Evolutionary conservation across 129 eudicot genomes (phyloP).

Genomic region (Calendula officinalis): DNA sequence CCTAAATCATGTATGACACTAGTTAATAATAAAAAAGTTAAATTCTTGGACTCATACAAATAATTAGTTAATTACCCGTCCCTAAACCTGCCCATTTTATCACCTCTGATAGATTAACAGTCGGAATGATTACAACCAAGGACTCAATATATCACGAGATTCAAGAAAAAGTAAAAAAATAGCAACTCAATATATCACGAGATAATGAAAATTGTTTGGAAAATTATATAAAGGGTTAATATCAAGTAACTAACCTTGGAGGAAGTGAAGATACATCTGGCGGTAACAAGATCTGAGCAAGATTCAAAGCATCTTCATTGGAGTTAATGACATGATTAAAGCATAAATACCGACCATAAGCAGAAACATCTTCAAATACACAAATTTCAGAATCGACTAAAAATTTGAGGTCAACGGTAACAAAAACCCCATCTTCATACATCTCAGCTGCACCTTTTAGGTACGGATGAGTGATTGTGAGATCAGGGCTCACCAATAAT

Average conservation of each 20-base stretch:
- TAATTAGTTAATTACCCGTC: too few species aligned
- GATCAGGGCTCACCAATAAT: conserved; percentile 49
- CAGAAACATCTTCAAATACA: conserved; percentile 73
- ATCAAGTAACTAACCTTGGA: conserved; percentile 40
- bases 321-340: conserved; percentile 67
- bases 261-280: conserved; percentile 45
- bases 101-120: too few species aligned
- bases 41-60: too few species aligned
- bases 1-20: too few species aligned
- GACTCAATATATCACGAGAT: too few species aligned
- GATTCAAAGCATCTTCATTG: conserved; percentile 57
- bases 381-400: conserved; percentile 82
- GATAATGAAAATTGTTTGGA: too few species aligned
- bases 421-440: conserved; percentile 82
- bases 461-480: conserved; percentile 71
- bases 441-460: conserved; percentile 92
- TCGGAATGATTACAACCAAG: too few species aligned
- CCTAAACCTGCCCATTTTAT: too few species aligned
- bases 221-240: too few species aligned
- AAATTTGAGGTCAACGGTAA: conserved; percentile 68
- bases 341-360: conserved; percentile 84
- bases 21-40: too few species aligned
- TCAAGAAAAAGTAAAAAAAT: too few species aligned
- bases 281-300: conserved; percentile 60
- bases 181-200: too few species aligned